Conservation (phyloP, 2,329 filamentous ascomycete genomes). For the Fusarium sp. region DNA sequence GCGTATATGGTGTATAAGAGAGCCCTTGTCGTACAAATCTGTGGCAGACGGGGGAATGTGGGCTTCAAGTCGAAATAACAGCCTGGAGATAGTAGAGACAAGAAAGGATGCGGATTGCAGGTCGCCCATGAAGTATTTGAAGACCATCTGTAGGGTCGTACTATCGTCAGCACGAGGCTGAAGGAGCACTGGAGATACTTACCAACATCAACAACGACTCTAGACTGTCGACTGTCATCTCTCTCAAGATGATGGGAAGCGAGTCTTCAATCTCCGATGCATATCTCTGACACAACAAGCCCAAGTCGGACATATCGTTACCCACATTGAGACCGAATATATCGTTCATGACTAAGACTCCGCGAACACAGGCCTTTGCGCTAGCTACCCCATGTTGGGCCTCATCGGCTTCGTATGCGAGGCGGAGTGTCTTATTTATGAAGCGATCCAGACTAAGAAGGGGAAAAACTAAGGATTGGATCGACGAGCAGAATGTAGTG, state of each 20-base stretch:
- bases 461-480: neutral
- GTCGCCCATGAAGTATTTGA: slow-evolving; percentile 2
- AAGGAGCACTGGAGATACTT: neutral
- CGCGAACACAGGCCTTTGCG: neutral
- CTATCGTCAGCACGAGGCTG: rapidly evolving
- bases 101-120: neutral
- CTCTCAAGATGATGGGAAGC: rapidly evolving
- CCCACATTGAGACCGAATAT: neutral
- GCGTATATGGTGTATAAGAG: neutral
- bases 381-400: rapidly evolving
- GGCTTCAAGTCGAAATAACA: neutral
- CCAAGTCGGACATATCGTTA: neutral
- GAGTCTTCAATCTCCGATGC: neutral
- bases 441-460: rapidly evolving
- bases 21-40: neutral
- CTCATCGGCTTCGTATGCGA: neutral
- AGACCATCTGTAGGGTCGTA: rapidly evolving
- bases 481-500: neutral
- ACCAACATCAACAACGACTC: neutral
- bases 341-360: neutral
- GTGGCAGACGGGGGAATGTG: neutral
- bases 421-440: neutral
- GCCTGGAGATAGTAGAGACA: rapidly evolving
- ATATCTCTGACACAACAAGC: neutral
- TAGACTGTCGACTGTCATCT: neutral